Percentiles rank a stretch among this genome's conserved stretches.
phyloP scores from a whole-genome alignment of 2,329 filamentous ascomycete species.

The Coleophoma cylindrospora region DNA sequence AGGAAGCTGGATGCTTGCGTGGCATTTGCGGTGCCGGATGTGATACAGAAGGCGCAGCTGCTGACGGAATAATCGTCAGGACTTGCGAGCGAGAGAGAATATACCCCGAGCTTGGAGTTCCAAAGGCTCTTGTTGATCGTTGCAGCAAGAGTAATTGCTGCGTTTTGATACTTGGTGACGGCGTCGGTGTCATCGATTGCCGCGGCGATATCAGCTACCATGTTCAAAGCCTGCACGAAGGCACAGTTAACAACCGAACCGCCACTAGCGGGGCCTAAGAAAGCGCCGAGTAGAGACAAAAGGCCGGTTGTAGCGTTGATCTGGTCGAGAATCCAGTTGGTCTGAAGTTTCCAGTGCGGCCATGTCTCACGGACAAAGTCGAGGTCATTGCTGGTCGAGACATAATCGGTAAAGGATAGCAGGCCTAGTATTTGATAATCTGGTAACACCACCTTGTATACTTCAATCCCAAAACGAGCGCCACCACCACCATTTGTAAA shows the following conservation, averaged over 20 bases:
- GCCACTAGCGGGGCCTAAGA: neutral
- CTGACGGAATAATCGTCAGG: conserved; percentile 27
- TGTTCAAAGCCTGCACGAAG: conserved; percentile 15
- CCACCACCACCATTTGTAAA: neutral
- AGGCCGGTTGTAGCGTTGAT: neutral
- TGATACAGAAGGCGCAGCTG: conserved; percentile 28
- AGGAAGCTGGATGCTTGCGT: conserved; percentile 25
- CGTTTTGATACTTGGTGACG: conserved; percentile 15
- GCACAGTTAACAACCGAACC: conserved; percentile 3
- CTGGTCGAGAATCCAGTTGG: neutral
- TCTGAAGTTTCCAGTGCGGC: neutral
- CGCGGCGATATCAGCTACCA: conserved; percentile 22
- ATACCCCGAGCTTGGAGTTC: conserved; percentile 25
- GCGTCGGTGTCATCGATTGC: conserved; percentile 24
- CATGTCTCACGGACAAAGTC: neutral
- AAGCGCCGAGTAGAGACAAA: neutral
- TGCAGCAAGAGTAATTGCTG: conserved; percentile 16
- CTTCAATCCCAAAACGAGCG: conserved; percentile 2
- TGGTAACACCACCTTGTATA: neutral
- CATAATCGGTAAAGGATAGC: neutral
- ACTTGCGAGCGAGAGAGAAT: conserved; percentile 21
- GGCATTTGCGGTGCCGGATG: conserved; percentile 27
- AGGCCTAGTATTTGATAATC: conserved; percentile 1
- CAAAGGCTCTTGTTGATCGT: conserved; percentile 28
- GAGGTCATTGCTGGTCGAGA: neutral